Evolutionary conservation across 2,329 filamentous ascomycete species (phyloP).

Genomic region (Leptographium galeiforme): DNA sequence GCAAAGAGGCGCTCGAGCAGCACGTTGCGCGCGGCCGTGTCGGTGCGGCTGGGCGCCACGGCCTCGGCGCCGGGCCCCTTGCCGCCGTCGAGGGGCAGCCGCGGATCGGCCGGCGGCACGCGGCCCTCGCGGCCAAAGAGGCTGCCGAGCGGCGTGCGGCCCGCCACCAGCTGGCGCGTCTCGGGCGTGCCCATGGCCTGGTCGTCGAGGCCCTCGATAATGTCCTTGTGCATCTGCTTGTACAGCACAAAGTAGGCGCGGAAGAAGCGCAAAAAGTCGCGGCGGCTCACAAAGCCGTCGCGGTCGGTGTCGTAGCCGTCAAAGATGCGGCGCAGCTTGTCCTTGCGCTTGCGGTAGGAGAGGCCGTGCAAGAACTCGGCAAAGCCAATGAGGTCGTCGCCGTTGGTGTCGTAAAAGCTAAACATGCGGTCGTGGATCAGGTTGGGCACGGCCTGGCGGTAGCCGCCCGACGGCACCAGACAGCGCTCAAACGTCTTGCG

Average conservation of each 20-base stretch:
- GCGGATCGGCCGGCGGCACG: conserved; percentile 49
- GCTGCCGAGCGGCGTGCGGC: conserved; percentile 62
- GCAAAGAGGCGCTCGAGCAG: conserved; percentile 25
- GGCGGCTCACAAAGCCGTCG: conserved; percentile 73
- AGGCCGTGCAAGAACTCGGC: conserved; percentile 80
- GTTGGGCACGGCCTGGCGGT: conserved; percentile 65
- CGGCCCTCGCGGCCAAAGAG: conserved; percentile 60
- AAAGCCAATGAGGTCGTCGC: conserved; percentile 81
- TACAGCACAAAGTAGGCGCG: conserved; percentile 84
- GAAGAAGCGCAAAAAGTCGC: conserved; percentile 85
- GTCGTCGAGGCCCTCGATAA: conserved; percentile 64
- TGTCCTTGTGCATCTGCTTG: conserved; percentile 77
- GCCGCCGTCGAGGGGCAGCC: conserved; percentile 37
- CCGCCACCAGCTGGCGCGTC: conserved; percentile 61
- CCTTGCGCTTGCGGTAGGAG: conserved; percentile 43
- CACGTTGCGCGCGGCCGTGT: conserved; percentile 11
- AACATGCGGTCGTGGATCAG: conserved; percentile 95
- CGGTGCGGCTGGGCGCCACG: conserved; percentile 8
- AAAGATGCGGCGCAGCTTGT: conserved; percentile 26
- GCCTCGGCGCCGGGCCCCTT: conserved; percentile 29
- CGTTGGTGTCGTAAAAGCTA: conserved; percentile 85
- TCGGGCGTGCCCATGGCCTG: conserved; percentile 64
- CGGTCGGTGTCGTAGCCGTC: conserved; percentile 82
- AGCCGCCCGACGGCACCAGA: conserved; percentile 73
- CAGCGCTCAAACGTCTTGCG: conserved; percentile 85